Evolutionary conservation across 768 basidiomycete genomes (phyloP), one percentile per base, ranked within the genome.

Genomic region (Tricholoma terreum): DNA sequence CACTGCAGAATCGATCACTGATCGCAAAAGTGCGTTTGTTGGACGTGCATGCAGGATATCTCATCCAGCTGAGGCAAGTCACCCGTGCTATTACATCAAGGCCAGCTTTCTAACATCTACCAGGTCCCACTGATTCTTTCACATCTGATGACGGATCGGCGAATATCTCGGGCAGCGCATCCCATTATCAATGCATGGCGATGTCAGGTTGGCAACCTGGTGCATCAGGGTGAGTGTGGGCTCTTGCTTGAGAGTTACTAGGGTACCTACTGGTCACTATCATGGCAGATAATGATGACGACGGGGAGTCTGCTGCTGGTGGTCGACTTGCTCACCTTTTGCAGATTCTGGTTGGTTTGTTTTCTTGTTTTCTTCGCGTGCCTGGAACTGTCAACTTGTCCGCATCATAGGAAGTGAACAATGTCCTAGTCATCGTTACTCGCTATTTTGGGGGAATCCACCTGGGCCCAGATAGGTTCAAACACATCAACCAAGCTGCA

Each of bases 401-500:
- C 52, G n/a, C 30, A 50, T 57, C 9, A 51, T 40, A 92, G 90
- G 91, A 92, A 58, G 78, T 89, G 19, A 82, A 86, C 57, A 82
- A 95, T 63, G 91, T 97, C 11, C 77, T 98, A 1, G 89, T 99
- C 14, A 75, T 98, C 17, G 96, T 99, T 11, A 93, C 94, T 3
- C 85, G 96, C 36, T 96, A 92, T 73, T 98, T 90, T 67, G 96
- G 96, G 12, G 96, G 96, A 0, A 87, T 89, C 11, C 90, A 92
- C 59, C 79, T 99, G 1, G 95, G 93, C 3, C 86, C 94, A 0
- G 94, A 95, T 67, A 77, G 89, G 34, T 92, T 89, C 73, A 90
- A 90, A 67, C 92, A 96, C 65, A 98, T 99, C 70, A 98, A 96
- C 66, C 92, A 95, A 68, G 93, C 93, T 3, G 96, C 95, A 1